A percentile compares a stretch with the other conserved stretches of the same genome.
Evolutionary conservation across 768 basidiomycete species (phyloP).

Genomic region (Macrolepiota fuliginosa): DNA sequence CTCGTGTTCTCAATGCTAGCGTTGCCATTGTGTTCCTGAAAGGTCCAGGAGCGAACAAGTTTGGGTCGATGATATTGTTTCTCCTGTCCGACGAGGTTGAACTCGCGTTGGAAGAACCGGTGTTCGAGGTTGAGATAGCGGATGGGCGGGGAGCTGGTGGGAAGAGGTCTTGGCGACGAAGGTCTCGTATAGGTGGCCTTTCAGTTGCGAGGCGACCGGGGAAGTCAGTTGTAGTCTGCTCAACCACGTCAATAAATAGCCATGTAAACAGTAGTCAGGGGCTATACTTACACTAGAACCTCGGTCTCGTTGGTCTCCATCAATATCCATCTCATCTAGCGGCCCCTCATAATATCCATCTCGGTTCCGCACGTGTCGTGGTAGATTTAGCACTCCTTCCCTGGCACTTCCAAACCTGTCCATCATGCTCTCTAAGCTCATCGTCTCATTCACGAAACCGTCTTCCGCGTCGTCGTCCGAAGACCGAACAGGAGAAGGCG

Average conservation of each 20-base stretch:
- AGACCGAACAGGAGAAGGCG: neutral
- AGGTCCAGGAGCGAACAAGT: conserved; percentile 41
- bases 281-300: neutral
- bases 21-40: conserved; percentile 48
- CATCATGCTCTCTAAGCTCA: neutral
- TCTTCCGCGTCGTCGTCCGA: conserved; percentile 5
- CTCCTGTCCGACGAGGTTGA: neutral
- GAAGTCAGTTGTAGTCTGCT: neutral
- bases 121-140: neutral
- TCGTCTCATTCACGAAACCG: neutral
- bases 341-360: neutral
- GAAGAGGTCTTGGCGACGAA: conserved; percentile 1
- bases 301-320: neutral
- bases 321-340: neutral
- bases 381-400: neutral
- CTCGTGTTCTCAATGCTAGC: conserved; percentile 18
- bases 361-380: neutral
- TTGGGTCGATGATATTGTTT: conserved; percentile 27
- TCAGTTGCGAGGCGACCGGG: neutral
- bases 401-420: conserved; percentile 5
- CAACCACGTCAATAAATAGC: neutral
- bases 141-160: neutral
- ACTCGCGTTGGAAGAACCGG: neutral
- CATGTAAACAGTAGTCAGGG: neutral
- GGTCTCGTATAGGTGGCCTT: neutral